Evolutionary conservation across 2,329 filamentous ascomycete species (phyloP), one percentile per base, ranked within the genome.

Genomic region (Pestalotiopsis sp.): DNA sequence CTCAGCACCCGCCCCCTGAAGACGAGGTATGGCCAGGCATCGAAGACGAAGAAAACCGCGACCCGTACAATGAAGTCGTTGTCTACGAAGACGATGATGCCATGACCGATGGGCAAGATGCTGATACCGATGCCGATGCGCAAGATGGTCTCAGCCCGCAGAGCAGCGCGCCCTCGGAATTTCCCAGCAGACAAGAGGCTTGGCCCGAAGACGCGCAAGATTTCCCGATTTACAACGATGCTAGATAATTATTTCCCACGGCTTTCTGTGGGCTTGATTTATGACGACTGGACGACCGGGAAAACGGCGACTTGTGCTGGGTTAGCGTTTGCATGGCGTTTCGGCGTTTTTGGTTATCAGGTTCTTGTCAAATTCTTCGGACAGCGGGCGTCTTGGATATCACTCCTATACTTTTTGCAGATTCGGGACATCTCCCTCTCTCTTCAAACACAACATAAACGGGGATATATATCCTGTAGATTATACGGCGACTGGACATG

Each of bases 1-100:
- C 72, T 39, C 78, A 67, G 73, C 78, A 74, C 12, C 59, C 25
- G 38, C 41, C 60, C 13, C 85, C 85, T 1, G 86, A 89, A 73
- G 88, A 90, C 69, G 84, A 89, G 69, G 83, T 83, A 2, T 88
- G 87, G 86, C 85, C 83, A 0, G 87, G 87, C 9, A 86, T 89
- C 63, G 86, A 89, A 70, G 87, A 88, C 65, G 82, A 80, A 2
- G 87, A 89, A 72, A 88, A 89, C 68, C 76, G 84, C 41, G 83
- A 88, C 61, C 85, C 85, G 2, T 36, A 64, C 23, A 38, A 65
- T 27, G 61, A 27, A 17, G 67, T 69, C 17, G 69, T 68, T 45
- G 59, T 70, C 12, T 69, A 66, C 36, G 68, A 66, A 14, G 69
- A 70, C 23, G 61, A 65, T 12, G 68, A 69, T 49, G 75, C 70